These are phyloP conservation scores for Castanea crenata DNA, from an alignment of 306 rosid genomes.

Conservation along the genomic window DNA sequence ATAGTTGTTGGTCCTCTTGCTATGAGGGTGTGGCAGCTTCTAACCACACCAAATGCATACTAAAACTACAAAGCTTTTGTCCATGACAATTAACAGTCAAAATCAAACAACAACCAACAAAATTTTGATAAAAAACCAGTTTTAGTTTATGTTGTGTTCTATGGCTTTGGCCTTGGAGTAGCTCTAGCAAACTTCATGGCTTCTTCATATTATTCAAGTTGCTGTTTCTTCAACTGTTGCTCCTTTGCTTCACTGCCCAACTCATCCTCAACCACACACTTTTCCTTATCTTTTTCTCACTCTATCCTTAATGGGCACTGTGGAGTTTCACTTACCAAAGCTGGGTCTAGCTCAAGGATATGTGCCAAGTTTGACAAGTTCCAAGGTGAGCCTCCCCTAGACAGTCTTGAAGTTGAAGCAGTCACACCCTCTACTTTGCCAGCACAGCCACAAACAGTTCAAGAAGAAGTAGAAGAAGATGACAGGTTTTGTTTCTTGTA, in stretches of 20 bases:
- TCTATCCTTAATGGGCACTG: constrained; percentile 30
- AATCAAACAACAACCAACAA: neutral
- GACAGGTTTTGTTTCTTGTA: constrained; percentile 56
- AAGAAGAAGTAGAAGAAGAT: constrained; percentile 41
- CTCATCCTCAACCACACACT: constrained; percentile 51
- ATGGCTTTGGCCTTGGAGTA: constrained; percentile 23
- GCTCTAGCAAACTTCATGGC: constrained; percentile 41
- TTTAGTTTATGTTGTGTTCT: neutral
- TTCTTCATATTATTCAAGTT: constrained; percentile 49
- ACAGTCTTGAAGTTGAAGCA: constrained; percentile 24
- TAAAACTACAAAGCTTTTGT: neutral
- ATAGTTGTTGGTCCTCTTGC: neutral
- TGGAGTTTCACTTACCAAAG: constrained; percentile 28
- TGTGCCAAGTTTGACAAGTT: constrained; percentile 84
- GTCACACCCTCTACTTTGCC: constrained; percentile 29
- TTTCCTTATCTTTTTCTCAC: constrained; percentile 40
- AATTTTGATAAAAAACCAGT: neutral
- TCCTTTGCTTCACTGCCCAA: constrained; percentile 31
- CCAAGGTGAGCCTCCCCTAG: constrained; percentile 47
- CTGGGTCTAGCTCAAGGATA: constrained; percentile 39
- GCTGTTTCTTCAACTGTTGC: constrained; percentile 26
- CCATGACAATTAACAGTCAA: neutral
- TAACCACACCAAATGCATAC: neutral
- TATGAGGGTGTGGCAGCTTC: neutral
- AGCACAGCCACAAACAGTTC: constrained; percentile 10